Percentiles rank a stretch among this genome's conserved stretches.
Evolutionary conservation across 768 basidiomycete species (phyloP).

Genomic region (Rossbeevera mucosa): DNA sequence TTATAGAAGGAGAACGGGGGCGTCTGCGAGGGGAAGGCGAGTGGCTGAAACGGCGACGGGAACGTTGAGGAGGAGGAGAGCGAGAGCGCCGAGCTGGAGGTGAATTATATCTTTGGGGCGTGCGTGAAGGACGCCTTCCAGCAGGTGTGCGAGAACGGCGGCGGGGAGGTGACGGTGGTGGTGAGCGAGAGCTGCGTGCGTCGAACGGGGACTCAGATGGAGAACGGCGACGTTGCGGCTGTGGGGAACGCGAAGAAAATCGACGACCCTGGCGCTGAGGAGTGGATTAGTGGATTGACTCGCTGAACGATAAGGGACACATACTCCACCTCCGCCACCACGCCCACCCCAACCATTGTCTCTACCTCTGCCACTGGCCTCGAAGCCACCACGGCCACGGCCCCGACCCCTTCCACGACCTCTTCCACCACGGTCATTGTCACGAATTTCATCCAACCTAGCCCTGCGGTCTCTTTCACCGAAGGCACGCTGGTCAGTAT

Average conservation of each 20-base stretch:
- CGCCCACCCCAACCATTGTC: conserved; percentile 67
- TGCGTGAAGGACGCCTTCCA: conserved; percentile 32
- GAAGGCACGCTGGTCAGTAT: conserved; percentile 58
- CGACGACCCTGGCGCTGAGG: conserved; percentile 43
- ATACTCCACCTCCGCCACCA: conserved; percentile 54
- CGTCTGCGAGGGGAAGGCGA: conserved; percentile 27
- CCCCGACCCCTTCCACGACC: conserved; percentile 60
- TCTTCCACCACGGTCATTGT: conserved; percentile 46
- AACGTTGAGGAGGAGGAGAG: conserved; percentile 26
- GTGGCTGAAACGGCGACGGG: conserved; percentile 25
- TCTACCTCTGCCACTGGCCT: conserved; percentile 45
- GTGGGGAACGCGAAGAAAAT: conserved; percentile 39
- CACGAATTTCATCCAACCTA: conserved; percentile 65
- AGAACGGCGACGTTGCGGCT: conserved; percentile 48
- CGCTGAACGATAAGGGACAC: conserved; percentile 5
- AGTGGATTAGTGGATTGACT: conserved; percentile 7
- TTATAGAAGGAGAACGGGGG: conserved; percentile 30
- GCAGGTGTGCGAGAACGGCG: conserved; percentile 40
- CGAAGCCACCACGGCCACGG: conserved; percentile 45
- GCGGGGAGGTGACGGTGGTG: conserved; percentile 30
- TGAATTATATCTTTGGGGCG: conserved; percentile 28
- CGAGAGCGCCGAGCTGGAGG: conserved; percentile 39
- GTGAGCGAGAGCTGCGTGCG: conserved; percentile 37
- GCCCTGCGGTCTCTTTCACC: conserved; percentile 68
- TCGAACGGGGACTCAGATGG: conserved; percentile 34